These are phyloP conservation scores for Dactylellina sp. DNA, from an alignment of 2,329 filamentous ascomycete species.

Conservation along the genomic window DNA sequence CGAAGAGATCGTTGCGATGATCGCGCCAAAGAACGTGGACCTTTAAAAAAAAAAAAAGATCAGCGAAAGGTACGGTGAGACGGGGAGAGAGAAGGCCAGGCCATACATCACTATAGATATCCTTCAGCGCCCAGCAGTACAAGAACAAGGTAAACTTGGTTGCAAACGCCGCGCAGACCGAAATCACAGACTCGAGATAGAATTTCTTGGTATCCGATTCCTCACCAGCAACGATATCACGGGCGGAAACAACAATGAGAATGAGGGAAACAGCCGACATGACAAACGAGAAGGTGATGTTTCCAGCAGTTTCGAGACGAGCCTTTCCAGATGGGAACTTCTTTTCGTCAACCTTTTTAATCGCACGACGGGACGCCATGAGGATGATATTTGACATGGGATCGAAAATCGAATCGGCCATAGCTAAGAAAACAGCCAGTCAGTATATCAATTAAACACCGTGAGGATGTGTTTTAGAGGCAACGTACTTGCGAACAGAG, in stretches of 20 bases:
- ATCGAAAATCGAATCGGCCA: slow-evolving; percentile 90
- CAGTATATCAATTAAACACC: not conserved
- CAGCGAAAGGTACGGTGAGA: too few relatives aligned
- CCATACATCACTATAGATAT: slow-evolving; percentile 86
- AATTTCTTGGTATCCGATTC: slow-evolving; percentile 72
- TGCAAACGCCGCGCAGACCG: slow-evolving; percentile 82
- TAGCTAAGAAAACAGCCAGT: slow-evolving; percentile 55
- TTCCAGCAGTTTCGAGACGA: slow-evolving; percentile 92
- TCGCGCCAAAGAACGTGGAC: slow-evolving; percentile 63
- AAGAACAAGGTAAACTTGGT: slow-evolving; percentile 87
- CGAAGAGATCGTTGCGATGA: slow-evolving; percentile 94
- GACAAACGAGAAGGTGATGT: slow-evolving; percentile 94
- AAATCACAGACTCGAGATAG: slow-evolving; percentile 84
- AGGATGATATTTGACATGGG: slow-evolving; percentile 88
- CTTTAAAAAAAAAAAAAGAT: slow-evolving; percentile 10
- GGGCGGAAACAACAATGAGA: slow-evolving; percentile 86
- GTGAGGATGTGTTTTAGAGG: too few relatives aligned
- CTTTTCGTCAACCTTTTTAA: slow-evolving; percentile 84
- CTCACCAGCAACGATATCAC: slow-evolving; percentile 72
- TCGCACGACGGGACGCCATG: slow-evolving; percentile 86
- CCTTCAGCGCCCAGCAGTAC: slow-evolving; percentile 90
- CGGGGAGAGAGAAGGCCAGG: too few relatives aligned
- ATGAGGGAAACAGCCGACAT: slow-evolving; percentile 94
- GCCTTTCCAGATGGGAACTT: slow-evolving; percentile 93
- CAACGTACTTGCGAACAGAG: slow-evolving; percentile 91